Conservation (phyloP, 163 green algal genomes). For the Scenedesmus sp. region DNA sequence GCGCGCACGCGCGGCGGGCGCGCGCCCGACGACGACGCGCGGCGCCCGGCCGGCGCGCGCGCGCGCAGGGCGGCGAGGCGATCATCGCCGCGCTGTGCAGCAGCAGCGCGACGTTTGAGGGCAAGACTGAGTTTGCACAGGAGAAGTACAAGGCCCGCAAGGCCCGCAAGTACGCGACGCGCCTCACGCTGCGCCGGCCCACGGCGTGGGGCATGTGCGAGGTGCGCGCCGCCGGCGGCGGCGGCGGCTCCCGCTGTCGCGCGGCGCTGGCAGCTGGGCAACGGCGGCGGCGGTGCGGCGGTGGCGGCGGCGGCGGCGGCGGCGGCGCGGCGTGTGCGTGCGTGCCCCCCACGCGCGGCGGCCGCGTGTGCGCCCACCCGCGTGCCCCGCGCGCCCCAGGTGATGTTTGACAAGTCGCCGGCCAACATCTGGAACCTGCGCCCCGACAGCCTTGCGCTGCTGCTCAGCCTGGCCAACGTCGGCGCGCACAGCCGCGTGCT, state of each 20-base stretch:
- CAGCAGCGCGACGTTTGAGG: conserved; percentile 77
- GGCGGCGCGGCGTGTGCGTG: background rate
- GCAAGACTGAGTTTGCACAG: conserved; percentile 89
- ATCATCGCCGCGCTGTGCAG: conserved; percentile 80
- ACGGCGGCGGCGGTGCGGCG: background rate
- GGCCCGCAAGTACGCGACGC: conserved; percentile 81
- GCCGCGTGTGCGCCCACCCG: no score
- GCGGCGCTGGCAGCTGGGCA: background rate
- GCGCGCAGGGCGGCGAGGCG: conserved; percentile 61
- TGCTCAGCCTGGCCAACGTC: conserved; percentile 85
- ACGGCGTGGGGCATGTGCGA: conserved; percentile 70
- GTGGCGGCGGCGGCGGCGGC: background rate
- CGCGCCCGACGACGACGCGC: no score
- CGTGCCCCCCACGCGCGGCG: background rate
- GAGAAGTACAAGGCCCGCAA: conserved; percentile 92
- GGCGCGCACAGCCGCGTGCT: conserved; percentile 64
- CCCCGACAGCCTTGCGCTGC: conserved; percentile 74
- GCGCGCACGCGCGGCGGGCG: no score
- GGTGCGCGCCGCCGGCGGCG: conserved; percentile 40
- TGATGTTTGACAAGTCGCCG: conserved; percentile 57
- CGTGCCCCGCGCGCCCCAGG: conserved; percentile 35
- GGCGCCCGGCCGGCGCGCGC: no score
- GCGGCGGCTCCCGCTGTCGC: background rate
- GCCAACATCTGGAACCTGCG: conserved; percentile 67
- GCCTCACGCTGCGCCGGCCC: conserved; percentile 65